Percentiles rank a stretch among this genome's conserved stretches.
These are phyloP conservation scores for Apiotrichum veenhuisii DNA, from an alignment of 1,284 basidiomycete species.

Conservation along the genomic window DNA sequence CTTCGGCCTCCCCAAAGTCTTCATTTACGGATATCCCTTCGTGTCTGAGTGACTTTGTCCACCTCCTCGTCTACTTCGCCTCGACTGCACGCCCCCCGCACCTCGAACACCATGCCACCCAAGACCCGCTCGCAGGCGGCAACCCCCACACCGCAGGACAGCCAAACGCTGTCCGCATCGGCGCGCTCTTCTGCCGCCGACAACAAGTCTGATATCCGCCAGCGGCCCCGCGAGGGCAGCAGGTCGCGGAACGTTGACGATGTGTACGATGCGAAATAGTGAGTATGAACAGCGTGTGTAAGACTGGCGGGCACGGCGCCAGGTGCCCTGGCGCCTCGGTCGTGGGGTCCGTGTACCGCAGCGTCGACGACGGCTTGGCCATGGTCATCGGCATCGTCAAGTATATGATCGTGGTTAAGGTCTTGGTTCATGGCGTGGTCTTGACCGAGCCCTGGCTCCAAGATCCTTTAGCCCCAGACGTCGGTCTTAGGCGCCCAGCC, in stretches of 20 bases:
- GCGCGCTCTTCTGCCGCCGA: conserved; percentile 4
- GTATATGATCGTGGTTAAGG: too few species aligned
- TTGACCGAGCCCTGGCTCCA: too few species aligned
- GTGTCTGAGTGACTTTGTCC: background rate
- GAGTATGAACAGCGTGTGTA: too few species aligned
- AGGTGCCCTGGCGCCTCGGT: too few species aligned
- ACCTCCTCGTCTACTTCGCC: background rate
- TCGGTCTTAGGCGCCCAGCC: too few species aligned
- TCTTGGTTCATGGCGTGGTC: too few species aligned
- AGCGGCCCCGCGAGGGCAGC: conserved; percentile 33
- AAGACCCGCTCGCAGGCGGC: conserved; percentile 28
- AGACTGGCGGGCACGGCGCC: too few species aligned
- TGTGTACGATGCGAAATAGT: conserved; percentile 50
- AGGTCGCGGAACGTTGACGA: conserved; percentile 39
- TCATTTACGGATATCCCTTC: too few species aligned
- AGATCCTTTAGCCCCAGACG: too few species aligned
- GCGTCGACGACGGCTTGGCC: too few species aligned
- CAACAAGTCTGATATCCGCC: conserved; percentile 8
- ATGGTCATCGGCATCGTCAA: too few species aligned
- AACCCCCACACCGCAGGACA: background rate
- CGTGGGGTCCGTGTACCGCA: too few species aligned
- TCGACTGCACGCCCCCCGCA: background rate
- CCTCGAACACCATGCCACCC: conserved; percentile 24
- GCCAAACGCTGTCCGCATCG: conserved; percentile 1
- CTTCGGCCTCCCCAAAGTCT: background rate